Percentiles rank a stretch among this genome's conserved stretches.
phyloP scores from a whole-genome alignment of 305 asterid species.

The Fraxinus floribunda region DNA sequence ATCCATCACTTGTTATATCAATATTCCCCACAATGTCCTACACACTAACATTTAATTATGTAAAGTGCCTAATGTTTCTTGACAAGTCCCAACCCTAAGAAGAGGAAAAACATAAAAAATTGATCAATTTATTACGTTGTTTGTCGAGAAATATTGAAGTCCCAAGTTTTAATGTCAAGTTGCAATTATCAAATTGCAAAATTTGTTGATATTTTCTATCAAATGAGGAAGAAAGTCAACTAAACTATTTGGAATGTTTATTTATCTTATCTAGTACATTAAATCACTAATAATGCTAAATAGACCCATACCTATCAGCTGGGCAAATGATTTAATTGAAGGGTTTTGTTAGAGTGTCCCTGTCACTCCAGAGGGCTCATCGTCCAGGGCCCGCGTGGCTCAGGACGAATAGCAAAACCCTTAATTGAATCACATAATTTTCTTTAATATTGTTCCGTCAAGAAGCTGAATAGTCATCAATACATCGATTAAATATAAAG shows the following conservation, averaged over 20 bases:
- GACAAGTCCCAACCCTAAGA: background rate
- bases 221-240: background rate
- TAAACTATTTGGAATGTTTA: background rate
- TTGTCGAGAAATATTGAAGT: background rate
- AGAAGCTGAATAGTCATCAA: background rate
- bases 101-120: background rate
- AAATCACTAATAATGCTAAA: background rate
- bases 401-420: too few species aligned
- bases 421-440: background rate
- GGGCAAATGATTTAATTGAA: background rate
- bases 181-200: background rate
- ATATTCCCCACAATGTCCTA: background rate
- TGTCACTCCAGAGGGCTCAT: too few species aligned
- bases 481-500: background rate
- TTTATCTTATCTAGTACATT: background rate
- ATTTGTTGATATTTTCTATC: background rate
- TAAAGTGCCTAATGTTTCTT: background rate
- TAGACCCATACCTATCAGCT: background rate
- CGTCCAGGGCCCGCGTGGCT: too few species aligned
- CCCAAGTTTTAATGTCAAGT: too few species aligned
- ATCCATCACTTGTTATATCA: background rate
- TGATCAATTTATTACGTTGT: background rate
- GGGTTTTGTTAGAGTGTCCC: too few species aligned
- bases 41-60: background rate
- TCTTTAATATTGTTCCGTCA: background rate